These are phyloP conservation scores for Peltaster fructicola DNA, from an alignment of 2,329 filamentous ascomycete genomes.

Conservation along the genomic window DNA sequence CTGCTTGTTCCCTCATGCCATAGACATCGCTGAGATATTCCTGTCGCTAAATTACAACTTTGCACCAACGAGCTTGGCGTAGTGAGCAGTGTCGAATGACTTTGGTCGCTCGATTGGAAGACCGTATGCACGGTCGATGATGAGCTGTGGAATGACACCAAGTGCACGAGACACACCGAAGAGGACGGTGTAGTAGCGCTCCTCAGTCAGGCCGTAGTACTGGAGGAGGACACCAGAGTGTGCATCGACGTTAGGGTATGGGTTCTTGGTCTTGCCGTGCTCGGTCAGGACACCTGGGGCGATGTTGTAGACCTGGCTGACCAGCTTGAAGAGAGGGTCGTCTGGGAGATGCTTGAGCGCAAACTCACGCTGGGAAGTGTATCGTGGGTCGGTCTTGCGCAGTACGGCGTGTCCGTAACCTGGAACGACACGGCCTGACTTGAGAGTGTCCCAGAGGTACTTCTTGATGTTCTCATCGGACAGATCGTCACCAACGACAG, in stretches of 20 bases:
- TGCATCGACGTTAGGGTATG: constrained; percentile 94
- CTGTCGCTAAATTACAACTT: constrained; percentile 80
- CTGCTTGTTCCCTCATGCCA: too few relatives aligned
- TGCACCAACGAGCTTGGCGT: constrained; percentile 78
- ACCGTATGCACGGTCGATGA: constrained; percentile 95
- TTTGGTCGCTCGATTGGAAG: constrained; percentile 97
- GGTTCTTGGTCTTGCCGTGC: constrained; percentile 99
- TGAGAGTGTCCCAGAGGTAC: constrained; percentile 97
- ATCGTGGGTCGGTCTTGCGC: constrained; percentile 98
- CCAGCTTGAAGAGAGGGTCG: constrained; percentile 99
- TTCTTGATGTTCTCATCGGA: constrained; percentile 93
- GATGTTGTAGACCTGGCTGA: constrained; percentile 99
- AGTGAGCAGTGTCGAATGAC: constrained; percentile 95
- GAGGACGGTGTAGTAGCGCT: constrained; percentile 99
- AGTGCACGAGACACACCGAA: constrained; percentile 97
- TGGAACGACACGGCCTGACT: constrained; percentile 86
- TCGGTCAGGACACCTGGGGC: constrained; percentile 92
- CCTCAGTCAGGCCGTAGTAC: constrained; percentile 97
- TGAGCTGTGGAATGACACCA: constrained; percentile 96
- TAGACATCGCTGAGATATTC: too few relatives aligned
- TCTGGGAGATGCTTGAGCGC: constrained; percentile 84
- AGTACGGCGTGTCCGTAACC: constrained; percentile 98
- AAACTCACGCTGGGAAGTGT: constrained; percentile 95
- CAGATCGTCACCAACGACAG: constrained; percentile 77
- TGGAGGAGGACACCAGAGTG: constrained; percentile 98